Percentiles rank a stretch among this genome's conserved stretches.
Evolutionary conservation across 495 filamentous ascomycete species (phyloP).

Genomic region (Usnea hakonensis): DNA sequence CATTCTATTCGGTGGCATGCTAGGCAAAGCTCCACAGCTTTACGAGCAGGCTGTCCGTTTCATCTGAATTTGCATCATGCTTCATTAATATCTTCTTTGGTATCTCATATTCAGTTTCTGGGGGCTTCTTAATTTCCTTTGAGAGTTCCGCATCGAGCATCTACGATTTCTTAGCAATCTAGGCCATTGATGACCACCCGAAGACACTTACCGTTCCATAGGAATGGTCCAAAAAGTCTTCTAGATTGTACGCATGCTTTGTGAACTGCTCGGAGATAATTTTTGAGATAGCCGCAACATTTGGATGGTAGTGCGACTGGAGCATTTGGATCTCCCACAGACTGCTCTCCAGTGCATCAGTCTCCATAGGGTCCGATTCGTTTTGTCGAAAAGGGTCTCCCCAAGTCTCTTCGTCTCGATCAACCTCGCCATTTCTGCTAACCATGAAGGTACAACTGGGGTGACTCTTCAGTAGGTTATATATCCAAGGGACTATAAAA

Average conservation of each 20-base stretch:
- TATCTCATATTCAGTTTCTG: constrained; percentile 88
- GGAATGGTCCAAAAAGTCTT: constrained; percentile 94
- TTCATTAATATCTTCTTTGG: constrained; percentile 77
- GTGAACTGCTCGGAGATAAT: constrained; percentile 97
- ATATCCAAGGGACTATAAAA: constrained; percentile 81
- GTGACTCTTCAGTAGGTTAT: constrained; percentile 89
- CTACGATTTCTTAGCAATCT: constrained; percentile 29
- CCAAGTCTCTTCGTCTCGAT: constrained; percentile 52
- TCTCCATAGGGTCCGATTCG: constrained; percentile 77
- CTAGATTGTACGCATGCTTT: constrained; percentile 82
- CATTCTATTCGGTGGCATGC: neutral
- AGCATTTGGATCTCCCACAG: constrained; percentile 90
- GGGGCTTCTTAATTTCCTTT: constrained; percentile 73
- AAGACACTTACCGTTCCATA: constrained; percentile 70
- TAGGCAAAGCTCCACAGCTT: constrained; percentile 48
- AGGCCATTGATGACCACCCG: neutral
- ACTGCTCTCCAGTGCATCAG: constrained; percentile 80
- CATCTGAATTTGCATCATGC: constrained; percentile 36
- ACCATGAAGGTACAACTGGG: constrained; percentile 92
- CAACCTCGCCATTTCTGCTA: constrained; percentile 56
- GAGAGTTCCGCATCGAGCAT: constrained; percentile 76
- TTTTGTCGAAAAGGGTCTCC: constrained; percentile 69
- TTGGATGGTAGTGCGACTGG: constrained; percentile 92
- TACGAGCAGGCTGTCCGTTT: constrained; percentile 42
- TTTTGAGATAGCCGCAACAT: constrained; percentile 86